Percentiles rank a stretch among this genome's conserved stretches.
Conservation (phyloP, 2,329 filamentous ascomycete genomes). For the Exophiala sp. region DNA sequence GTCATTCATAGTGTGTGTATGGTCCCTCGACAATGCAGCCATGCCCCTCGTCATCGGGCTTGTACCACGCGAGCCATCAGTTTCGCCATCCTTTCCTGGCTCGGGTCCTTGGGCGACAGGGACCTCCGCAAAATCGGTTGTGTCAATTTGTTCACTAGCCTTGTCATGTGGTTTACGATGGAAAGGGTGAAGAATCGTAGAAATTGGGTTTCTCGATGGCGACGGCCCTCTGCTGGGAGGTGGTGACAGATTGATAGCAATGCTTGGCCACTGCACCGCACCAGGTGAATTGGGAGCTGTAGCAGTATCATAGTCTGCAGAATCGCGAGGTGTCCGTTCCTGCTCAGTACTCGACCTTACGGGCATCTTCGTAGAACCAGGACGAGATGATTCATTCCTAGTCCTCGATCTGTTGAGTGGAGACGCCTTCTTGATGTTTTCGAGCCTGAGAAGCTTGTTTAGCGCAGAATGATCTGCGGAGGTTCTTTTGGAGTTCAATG, state of each 20-base stretch:
- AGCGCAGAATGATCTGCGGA: slow-evolving; percentile 21
- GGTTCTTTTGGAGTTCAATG: slow-evolving; percentile 20
- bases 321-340: slow-evolving; percentile 31
- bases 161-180: slow-evolving; percentile 27
- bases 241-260: slow-evolving; percentile 62
- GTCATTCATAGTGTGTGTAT: slow-evolving; percentile 5
- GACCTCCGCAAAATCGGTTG: slow-evolving; percentile 32
- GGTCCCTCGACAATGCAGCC: slow-evolving; percentile 21
- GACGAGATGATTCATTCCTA: slow-evolving; percentile 12
- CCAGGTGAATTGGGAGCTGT: slow-evolving; percentile 42
- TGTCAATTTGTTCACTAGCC: slow-evolving; percentile 40
- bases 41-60: slow-evolving; percentile 21
- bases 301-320: slow-evolving; percentile 43
- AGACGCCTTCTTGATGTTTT: slow-evolving; percentile 14
- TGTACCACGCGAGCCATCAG: slow-evolving; percentile 21
- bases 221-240: slow-evolving; percentile 61
- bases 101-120: slow-evolving; percentile 4
- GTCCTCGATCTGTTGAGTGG: slow-evolving; percentile 14
- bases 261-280: slow-evolving; percentile 52
- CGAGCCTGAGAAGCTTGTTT: slow-evolving; percentile 14
- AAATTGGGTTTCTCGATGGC: slow-evolving; percentile 56
- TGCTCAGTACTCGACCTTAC: slow-evolving; percentile 19
- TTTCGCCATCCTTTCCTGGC: slow-evolving; percentile 7
- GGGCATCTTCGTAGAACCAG: slow-evolving; percentile 2
- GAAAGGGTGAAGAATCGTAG: slow-evolving; percentile 38